phyloP scores from a whole-genome alignment of 1,139 yeast species.

The Lodderomyces oxycetoniae region DNA sequence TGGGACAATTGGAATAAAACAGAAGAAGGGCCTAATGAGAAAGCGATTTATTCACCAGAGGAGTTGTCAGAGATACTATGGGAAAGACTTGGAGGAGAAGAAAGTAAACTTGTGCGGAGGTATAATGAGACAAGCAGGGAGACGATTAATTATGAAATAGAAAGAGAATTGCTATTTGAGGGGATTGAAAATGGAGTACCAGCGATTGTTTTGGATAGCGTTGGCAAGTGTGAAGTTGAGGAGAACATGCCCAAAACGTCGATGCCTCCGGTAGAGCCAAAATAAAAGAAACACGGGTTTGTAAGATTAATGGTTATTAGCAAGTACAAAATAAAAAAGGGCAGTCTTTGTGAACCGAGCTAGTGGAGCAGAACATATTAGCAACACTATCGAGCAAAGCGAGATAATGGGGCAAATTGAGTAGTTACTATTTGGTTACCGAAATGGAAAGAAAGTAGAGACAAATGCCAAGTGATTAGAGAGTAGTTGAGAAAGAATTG shows the following conservation, averaged over 20 bases:
- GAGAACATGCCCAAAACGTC: slow-evolving; percentile 14
- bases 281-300: too few species aligned
- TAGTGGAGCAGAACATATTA: too few species aligned
- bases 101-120: slow-evolving; percentile 12
- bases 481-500: too few species aligned
- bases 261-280: slow-evolving; percentile 16
- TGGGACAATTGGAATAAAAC: slow-evolving; percentile 44
- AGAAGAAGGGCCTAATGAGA: slow-evolving; percentile 41
- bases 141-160: slow-evolving; percentile 14
- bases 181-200: slow-evolving; percentile 35
- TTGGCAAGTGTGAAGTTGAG: slow-evolving; percentile 10
- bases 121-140: not conserved
- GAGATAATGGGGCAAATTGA: too few species aligned
- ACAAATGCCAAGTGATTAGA: too few species aligned
- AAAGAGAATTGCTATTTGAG: slow-evolving; percentile 38
- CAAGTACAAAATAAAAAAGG: too few species aligned
- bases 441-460: too few species aligned
- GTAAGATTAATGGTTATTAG: too few species aligned
- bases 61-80: slow-evolving; percentile 42
- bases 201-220: slow-evolving; percentile 34
- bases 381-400: too few species aligned
- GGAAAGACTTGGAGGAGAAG: slow-evolving; percentile 37
- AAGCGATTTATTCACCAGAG: slow-evolving; percentile 34
- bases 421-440: too few species aligned
- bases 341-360: too few species aligned